A percentile compares a stretch with the other conserved stretches of the same genome.
Evolutionary conservation across 306 rosid genomes (phyloP).

Genomic region (Chamaecrista fasciculata): DNA sequence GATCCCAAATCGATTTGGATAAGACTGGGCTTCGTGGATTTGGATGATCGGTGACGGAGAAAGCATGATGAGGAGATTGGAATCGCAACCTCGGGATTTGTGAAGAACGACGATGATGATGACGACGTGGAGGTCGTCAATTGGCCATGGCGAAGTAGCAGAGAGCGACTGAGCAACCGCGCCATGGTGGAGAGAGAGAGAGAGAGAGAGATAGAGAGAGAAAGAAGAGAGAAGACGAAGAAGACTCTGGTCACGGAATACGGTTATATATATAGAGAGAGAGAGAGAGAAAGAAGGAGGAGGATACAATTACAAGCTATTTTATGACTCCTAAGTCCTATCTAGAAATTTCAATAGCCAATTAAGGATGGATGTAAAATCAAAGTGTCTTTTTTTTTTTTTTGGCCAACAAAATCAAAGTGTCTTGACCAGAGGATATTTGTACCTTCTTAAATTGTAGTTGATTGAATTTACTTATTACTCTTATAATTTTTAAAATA

Average conservation of each 20-base stretch:
- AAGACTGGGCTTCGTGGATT: conserved; percentile 31
- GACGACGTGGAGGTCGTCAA: neutral
- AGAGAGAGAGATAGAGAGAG: neutral
- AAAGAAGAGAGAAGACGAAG: neutral
- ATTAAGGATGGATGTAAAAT: too few species aligned
- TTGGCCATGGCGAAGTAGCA: conserved; percentile 26
- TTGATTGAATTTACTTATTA: too few species aligned
- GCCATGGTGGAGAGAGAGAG: conserved; percentile 33
- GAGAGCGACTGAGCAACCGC: conserved; percentile 33
- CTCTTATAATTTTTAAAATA: too few species aligned
- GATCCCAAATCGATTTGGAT: conserved; percentile 47
- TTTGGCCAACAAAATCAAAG: too few species aligned
- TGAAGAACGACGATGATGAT: neutral
- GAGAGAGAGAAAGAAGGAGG: neutral
- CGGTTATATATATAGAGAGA: neutral
- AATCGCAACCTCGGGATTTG: neutral
- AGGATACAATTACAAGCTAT: too few species aligned
- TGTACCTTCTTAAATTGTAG: too few species aligned
- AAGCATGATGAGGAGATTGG: neutral
- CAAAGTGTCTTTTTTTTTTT: too few species aligned
- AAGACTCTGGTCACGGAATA: neutral
- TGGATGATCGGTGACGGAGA: conserved; percentile 33
- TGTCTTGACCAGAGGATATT: too few species aligned
- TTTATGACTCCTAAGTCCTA: too few species aligned
- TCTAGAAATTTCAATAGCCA: too few species aligned